Evolutionary conservation across 169 alveolate species (phyloP).

Genomic region (Eimeria brunetti): DNA sequence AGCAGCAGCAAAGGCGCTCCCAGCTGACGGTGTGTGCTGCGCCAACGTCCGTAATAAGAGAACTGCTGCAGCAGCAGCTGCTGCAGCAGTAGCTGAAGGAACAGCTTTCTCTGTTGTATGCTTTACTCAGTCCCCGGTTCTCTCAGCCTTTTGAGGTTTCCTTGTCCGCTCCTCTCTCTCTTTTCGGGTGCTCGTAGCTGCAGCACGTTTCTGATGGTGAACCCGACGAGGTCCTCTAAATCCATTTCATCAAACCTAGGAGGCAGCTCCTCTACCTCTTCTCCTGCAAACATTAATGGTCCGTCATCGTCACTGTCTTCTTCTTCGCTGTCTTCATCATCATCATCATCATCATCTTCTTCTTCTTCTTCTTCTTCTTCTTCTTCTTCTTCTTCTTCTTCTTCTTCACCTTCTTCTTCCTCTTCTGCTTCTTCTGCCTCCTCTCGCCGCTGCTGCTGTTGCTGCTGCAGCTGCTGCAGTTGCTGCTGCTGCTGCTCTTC

Average conservation of each 20-base stretch:
- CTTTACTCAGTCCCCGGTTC: neutral
- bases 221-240: neutral
- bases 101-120: neutral
- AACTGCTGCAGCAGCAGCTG: too few species aligned
- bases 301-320: neutral
- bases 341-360: neutral
- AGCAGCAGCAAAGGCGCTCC: neutral
- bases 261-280: neutral
- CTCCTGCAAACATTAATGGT: neutral
- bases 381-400: neutral
- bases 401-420: too few species aligned
- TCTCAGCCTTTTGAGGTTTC: too few species aligned
- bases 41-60: neutral
- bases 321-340: neutral
- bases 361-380: neutral
- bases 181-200: neutral
- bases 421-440: neutral
- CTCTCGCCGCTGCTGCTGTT: too few species aligned
- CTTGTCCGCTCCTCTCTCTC: too few species aligned
- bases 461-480: too few species aligned
- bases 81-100: too few species aligned
- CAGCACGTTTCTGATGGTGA: neutral
- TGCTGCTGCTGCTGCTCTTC: neutral
- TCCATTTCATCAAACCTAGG: neutral
- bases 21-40: neutral